Base-by-base conservation (phyloP, 1,284 basidiomycete species). In the Heterobasidion parviporum region DNA sequence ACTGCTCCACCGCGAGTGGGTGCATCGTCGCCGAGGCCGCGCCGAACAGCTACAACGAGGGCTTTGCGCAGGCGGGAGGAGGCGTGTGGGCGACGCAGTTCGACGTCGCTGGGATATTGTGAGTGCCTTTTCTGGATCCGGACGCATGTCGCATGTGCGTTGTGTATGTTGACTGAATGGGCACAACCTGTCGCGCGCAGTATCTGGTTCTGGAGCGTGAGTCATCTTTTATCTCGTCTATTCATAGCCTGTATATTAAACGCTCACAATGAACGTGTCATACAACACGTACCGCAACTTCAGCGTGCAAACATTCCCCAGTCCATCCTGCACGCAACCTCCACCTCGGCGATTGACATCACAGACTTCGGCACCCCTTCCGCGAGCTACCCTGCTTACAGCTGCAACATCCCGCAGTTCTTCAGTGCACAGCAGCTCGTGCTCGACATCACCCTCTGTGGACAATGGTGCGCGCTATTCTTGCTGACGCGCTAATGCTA, bases 121-220 rank as follows among this genome's bases (percentile, higher is more conserved):
- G 68, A 73, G 84, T 82, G 16, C 2, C 4, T 2, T 35, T 20
- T 54, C 32, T 46, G 34, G 36, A 26, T 47, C 43, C 32, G 45
- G 41, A 46, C 36, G 7, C 47, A 50, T 26, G 26, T 46, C 44
- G 6, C 33, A 8, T n/a, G 55, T 61, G 45, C 54, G 52, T 26
- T 26, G 26, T 26, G 5, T 26, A 26, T 26, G 26, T 34, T 36
- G 20, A 16, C 35, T 35, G 35, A 74, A 8, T 50, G 12, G 5
- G 45, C 32, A n/a, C 43, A 26, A 26, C 26, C 26, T 26, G 26
- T 26, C 15, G 32, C 16, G n/a, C 32, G n/a, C 55, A 78, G 76
- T 63, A 79, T 89, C 34, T 92, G 89, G 89, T 92, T 87, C 68
- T 87, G 85, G 80, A 78, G 79, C 54, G 87, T 88, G 62, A 64